Percentiles rank a stretch among this genome's conserved stretches.
Conservation (phyloP, 352 stramenopile genomes). For the Globisporangium perplexum region DNA sequence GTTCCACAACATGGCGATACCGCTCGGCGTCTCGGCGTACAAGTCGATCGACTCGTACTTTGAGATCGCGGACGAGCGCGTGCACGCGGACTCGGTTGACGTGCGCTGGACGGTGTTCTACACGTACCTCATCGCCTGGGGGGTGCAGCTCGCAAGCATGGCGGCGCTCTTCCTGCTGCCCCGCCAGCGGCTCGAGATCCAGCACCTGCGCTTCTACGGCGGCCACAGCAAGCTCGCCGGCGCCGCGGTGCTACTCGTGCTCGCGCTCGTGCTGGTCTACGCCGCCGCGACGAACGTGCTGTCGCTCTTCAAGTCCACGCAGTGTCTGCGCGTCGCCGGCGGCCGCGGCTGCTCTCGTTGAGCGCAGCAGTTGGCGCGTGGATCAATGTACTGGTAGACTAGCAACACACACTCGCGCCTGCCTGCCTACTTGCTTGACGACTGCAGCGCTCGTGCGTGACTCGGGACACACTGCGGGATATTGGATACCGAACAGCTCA, state of each 20-base stretch:
- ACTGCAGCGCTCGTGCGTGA: too few species aligned
- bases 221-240: constrained; percentile 9
- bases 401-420: too few species aligned
- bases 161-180: constrained; percentile 42
- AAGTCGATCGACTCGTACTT: constrained; percentile 62
- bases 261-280: constrained; percentile 14
- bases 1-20: constrained; percentile 33
- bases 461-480: too few species aligned
- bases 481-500: too few species aligned
- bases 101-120: constrained; percentile 39
- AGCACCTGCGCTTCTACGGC: constrained; percentile 20
- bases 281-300: constrained; percentile 33
- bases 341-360: constrained; percentile 24
- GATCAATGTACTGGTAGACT: too few species aligned
- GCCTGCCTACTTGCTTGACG: too few species aligned
- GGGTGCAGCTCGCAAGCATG: constrained; percentile 39
- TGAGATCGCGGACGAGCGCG: constrained; percentile 36
- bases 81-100: constrained; percentile 36
- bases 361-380: neutral
- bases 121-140: constrained; percentile 52
- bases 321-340: constrained; percentile 41
- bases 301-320: constrained; percentile 41
- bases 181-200: constrained; percentile 24
- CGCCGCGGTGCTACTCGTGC: constrained; percentile 17
- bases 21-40: constrained; percentile 40